Conservation (phyloP, 192 early-diverging fungal genomes). For the Anaeromyces robustus region DNA sequence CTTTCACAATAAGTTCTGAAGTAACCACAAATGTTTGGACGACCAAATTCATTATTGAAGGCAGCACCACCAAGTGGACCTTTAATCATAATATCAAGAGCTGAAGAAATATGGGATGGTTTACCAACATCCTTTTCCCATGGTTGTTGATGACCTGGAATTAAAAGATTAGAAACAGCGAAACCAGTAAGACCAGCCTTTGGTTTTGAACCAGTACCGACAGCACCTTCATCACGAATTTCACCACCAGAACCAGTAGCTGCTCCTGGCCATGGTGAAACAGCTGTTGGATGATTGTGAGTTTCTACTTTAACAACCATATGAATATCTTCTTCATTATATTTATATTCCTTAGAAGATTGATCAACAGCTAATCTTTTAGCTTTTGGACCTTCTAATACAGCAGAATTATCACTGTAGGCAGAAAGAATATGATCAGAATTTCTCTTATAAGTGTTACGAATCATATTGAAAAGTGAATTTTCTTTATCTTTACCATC, state of each 20-base stretch:
- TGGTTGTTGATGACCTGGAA: slow-evolving; percentile 77
- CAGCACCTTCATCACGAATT: slow-evolving; percentile 98
- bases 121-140: slow-evolving; percentile 85
- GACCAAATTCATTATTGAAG: slow-evolving; percentile 98
- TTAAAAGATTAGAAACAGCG: slow-evolving; percentile 83
- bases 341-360: slow-evolving; percentile 33
- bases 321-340: slow-evolving; percentile 59
- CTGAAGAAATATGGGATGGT: slow-evolving; percentile 76
- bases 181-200: slow-evolving; percentile 93
- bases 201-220: slow-evolving; percentile 87
- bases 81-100: slow-evolving; percentile 95
- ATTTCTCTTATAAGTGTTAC: slow-evolving; percentile 71
- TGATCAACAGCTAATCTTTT: slow-evolving; percentile 33
- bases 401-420: slow-evolving; percentile 97
- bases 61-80: slow-evolving; percentile 94
- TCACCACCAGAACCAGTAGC: slow-evolving; percentile 98
- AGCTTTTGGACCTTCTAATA: slow-evolving; percentile 60
- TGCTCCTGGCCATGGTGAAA: slow-evolving; percentile 96
- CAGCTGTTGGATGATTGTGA: slow-evolving; percentile 98
- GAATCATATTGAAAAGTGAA: slow-evolving; percentile 94
- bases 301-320: slow-evolving; percentile 96
- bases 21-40: slow-evolving; percentile 86
- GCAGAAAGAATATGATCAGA: slow-evolving; percentile 81
- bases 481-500: slow-evolving; percentile 60
- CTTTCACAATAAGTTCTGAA: slow-evolving; percentile 75